Conservation (phyloP, 2,329 filamentous ascomycete genomes). For the Drechslerella stenobrocha region DNA sequence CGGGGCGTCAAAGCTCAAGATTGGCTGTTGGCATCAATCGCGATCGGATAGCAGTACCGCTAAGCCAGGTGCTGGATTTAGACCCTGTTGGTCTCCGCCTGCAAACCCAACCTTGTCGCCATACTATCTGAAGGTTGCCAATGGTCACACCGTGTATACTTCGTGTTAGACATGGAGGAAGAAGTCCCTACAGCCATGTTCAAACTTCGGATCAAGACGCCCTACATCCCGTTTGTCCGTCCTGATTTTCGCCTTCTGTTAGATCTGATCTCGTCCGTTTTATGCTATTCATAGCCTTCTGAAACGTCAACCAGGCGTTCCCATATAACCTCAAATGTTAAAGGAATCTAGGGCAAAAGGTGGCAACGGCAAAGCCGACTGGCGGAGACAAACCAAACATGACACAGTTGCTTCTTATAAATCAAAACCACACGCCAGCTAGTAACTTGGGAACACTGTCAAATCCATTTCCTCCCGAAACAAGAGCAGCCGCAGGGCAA, state of each 20-base stretch:
- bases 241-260: slow-evolving; percentile 5
- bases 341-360: neutral
- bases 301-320: slow-evolving; percentile 30
- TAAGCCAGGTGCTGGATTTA: neutral
- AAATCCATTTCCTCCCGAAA: no score
- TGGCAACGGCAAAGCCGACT: slow-evolving; percentile 31
- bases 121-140: neutral
- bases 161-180: no score
- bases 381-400: slow-evolving; percentile 15
- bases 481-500: no score
- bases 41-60: slow-evolving; percentile 1
- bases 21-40: neutral
- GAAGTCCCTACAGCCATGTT: slow-evolving; percentile 36
- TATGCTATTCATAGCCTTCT: slow-evolving; percentile 9
- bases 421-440: slow-evolving; percentile 21
- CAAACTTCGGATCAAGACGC: slow-evolving; percentile 31
- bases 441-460: no score
- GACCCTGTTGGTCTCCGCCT: neutral
- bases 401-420: slow-evolving; percentile 48
- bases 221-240: slow-evolving; percentile 19
- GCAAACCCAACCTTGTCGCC: neutral
- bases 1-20: neutral
- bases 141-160: neutral
- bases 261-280: slow-evolving; percentile 6
- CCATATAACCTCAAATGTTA: slow-evolving; percentile 24